Conservation (phyloP, 176 grass and related monocot species). For the Avena atlantica region DNA sequence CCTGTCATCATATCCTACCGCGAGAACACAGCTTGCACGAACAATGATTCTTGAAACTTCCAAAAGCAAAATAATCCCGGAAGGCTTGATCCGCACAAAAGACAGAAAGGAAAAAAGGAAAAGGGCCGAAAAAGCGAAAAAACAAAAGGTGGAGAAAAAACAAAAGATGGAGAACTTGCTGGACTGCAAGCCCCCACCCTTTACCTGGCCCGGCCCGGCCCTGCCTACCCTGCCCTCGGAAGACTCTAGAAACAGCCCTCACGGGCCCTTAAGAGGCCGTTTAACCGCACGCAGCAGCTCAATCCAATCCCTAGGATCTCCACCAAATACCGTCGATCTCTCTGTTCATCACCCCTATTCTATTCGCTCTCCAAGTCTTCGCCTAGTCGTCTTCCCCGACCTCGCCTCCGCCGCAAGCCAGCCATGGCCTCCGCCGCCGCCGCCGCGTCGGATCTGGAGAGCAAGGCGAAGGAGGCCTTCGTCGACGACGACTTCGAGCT, state of each 20-base stretch:
- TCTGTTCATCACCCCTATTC: background rate
- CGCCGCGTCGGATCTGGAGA: slow-evolving; percentile 61
- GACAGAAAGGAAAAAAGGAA: background rate
- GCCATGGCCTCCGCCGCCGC: slow-evolving; percentile 39
- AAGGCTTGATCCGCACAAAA: slow-evolving; percentile 47
- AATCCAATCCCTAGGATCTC: background rate
- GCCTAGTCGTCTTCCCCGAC: slow-evolving; percentile 24
- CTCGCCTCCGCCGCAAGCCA: slow-evolving; percentile 36
- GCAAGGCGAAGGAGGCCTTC: slow-evolving; percentile 73
- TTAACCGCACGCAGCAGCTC: slow-evolving; percentile 1
- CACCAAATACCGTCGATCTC: slow-evolving; percentile 32
- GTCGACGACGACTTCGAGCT: slow-evolving; percentile 83
- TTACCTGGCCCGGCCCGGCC: background rate
- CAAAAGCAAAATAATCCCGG: background rate
- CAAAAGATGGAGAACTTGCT: slow-evolving; percentile 5
- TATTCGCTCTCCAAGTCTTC: slow-evolving; percentile 38
- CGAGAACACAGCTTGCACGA: background rate
- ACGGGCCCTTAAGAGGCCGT: slow-evolving; percentile 47
- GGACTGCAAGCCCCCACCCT: background rate
- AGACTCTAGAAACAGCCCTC: slow-evolving; percentile 49
- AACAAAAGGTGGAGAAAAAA: background rate
- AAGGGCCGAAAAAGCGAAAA: background rate
- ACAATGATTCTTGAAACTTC: slow-evolving; percentile 29
- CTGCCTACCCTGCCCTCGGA: slow-evolving; percentile 3
- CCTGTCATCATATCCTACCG: background rate